phyloP scores from a whole-genome alignment of 805 yeast genomes.

The Sungouiozyma intestinalis region DNA sequence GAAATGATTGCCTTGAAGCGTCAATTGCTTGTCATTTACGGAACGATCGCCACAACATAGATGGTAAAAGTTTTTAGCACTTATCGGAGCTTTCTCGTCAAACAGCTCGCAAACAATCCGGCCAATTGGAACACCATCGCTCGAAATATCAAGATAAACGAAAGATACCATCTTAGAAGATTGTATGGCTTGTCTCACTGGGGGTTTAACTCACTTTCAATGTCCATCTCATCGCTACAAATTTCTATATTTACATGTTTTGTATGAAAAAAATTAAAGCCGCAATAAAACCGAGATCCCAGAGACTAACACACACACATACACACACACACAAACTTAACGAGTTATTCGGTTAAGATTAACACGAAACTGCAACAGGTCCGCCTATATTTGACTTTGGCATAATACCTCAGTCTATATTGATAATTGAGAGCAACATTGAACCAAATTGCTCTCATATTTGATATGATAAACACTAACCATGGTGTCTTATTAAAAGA shows the following conservation, averaged over 20 bases:
- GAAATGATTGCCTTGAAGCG: constrained; percentile 31
- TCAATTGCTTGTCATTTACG: constrained; percentile 29
- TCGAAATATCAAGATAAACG: constrained; percentile 42
- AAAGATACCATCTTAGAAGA: background rate
- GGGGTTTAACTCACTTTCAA: background rate
- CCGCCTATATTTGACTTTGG: no score
- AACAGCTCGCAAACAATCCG: constrained; percentile 51
- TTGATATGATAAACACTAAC: background rate
- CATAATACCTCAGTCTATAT: no score
- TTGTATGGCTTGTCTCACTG: background rate
- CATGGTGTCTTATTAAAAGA: background rate
- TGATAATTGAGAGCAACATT: background rate
- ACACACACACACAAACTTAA: no score
- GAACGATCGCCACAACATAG: constrained; percentile 30
- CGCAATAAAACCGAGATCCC: background rate
- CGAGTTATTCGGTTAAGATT: no score
- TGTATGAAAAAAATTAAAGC: background rate
- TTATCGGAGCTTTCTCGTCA: constrained; percentile 42
- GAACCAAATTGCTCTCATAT: background rate
- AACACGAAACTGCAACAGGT: no score
- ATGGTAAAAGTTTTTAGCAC: constrained; percentile 40
- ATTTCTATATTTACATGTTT: background rate
- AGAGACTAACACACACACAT: no score
- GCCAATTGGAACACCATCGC: constrained; percentile 37
- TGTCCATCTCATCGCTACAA: background rate